Percentiles rank a stretch among this genome's conserved stretches.
These are phyloP conservation scores for Blastobotrys malaysiensis DNA, from an alignment of 1,139 yeast species.

Conservation along the genomic window DNA sequence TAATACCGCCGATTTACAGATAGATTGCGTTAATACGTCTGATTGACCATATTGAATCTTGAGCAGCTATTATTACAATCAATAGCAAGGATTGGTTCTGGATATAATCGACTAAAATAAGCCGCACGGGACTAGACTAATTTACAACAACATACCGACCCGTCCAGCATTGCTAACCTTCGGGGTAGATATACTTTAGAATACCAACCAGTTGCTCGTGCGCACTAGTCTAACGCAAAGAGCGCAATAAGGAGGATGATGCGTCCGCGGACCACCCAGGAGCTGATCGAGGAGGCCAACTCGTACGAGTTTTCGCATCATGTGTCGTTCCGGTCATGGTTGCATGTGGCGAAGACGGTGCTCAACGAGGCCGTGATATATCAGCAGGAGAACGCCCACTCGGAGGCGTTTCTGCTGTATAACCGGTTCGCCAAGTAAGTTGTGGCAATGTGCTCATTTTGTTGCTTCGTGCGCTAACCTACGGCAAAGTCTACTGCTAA, in stretches of 20 bases:
- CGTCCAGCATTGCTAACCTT: neutral
- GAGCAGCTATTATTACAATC: too few species aligned
- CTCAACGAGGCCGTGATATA: constrained; percentile 43
- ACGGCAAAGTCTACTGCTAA: constrained; percentile 38
- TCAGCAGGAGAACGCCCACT: constrained; percentile 36
- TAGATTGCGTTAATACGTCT: too few species aligned
- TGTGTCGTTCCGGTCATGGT: constrained; percentile 43
- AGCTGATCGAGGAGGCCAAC: constrained; percentile 40
- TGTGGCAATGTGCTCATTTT: constrained; percentile 7
- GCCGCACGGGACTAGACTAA: too few species aligned
- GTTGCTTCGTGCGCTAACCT: constrained; percentile 12
- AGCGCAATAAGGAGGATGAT: constrained; percentile 1
- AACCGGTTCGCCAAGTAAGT: constrained; percentile 41
- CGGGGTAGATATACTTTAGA: neutral
- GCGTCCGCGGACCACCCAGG: constrained; percentile 25
- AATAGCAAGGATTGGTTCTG: too few species aligned
- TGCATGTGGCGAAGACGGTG: constrained; percentile 40
- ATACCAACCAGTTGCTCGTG: neutral
- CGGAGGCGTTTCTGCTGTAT: constrained; percentile 47
- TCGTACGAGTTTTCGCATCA: constrained; percentile 40
- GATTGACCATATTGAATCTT: too few species aligned
- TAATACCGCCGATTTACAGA: too few species aligned
- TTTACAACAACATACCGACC: too few species aligned
- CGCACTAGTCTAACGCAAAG: too few species aligned
- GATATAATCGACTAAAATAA: too few species aligned